phyloP scores from a whole-genome alignment of 306 rosid species.

The Rosa rugosa region DNA sequence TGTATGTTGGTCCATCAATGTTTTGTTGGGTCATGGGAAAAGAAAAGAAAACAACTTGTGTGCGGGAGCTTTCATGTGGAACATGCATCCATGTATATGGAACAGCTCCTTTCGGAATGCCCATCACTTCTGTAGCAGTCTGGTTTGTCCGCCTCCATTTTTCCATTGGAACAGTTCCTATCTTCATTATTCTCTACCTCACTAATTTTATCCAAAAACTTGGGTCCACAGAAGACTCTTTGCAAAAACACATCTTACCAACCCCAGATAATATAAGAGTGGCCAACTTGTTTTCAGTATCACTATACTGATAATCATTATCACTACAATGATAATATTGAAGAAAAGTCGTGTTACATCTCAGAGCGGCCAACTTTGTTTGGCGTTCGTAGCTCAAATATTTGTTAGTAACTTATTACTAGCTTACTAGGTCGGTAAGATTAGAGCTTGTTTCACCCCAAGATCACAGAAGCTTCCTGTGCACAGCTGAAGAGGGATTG shows the following conservation, averaged over 20 bases:
- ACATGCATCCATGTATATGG: background rate
- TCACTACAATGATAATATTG: no score
- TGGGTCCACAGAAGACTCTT: no score
- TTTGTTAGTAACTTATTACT: no score
- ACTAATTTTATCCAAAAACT: background rate
- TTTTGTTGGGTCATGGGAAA: conserved; percentile 3
- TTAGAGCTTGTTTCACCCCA: background rate
- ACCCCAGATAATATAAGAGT: background rate
- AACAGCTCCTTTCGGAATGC: background rate
- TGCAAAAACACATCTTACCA: no score
- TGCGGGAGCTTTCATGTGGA: background rate
- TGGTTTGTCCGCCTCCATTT: background rate
- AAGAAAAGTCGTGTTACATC: background rate
- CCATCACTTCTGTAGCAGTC: background rate
- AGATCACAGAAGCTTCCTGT: background rate
- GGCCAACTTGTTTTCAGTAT: background rate
- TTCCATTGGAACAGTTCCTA: background rate
- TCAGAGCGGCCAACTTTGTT: background rate
- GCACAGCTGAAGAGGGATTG: background rate
- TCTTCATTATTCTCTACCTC: background rate
- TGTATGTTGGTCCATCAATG: background rate
- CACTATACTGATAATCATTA: no score
- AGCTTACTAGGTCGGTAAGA: background rate
- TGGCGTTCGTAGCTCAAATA: background rate
- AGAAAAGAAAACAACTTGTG: background rate